Base-by-base conservation (phyloP, 306 rosid species). In the Trifolium subterraneum region DNA sequence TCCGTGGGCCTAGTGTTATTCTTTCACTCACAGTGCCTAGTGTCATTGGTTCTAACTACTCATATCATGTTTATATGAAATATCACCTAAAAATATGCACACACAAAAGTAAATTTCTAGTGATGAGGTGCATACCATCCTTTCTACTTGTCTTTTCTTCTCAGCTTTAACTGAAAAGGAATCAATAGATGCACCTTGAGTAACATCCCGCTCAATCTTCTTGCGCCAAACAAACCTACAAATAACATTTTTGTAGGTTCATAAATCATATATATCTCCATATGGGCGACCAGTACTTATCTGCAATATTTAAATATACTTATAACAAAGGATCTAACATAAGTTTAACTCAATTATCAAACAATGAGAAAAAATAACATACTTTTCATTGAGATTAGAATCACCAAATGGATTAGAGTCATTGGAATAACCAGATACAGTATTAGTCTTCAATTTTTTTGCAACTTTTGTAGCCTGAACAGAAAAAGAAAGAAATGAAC, bases 341-440 rank as follows among this genome's bases (percentile, higher is more conserved):
- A 58, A 67, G 35, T 27, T 58, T 7, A 81, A 44, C 16, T 9
- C 4, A 66, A 44, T 48, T 2, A 67, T n/a, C 56, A 66, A 25
- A 23, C 71, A 13, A 65, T 70, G 48, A 13, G 72, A 60, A 22
- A 22, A 60, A 41, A 41, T 8, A 64, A 75, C 89, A 55, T 76
- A 90, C 98, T 76, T 87, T 70, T 93, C 98, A 65, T 88, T 93
- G 81, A 93, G 96, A 85, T 93, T 93, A 72, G 98, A 87, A 74
- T 93, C 98, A 68, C 98, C 98, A 61, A 90, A 90, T 25, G 97
- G 98, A 86, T 93, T 93, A 6, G 98, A 89, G 68, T 90, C 98
- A 39, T 93, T 93, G 10, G 98, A 90, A 74, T 90, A 93, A 47
- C 97, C 96, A 0, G 98, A 87, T 42, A 89, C 96, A 27, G 89